A percentile compares a stretch with the other conserved stretches of the same genome.
Conservation (phyloP, 176 grass and related monocot species). For the Pharus latifolius region DNA sequence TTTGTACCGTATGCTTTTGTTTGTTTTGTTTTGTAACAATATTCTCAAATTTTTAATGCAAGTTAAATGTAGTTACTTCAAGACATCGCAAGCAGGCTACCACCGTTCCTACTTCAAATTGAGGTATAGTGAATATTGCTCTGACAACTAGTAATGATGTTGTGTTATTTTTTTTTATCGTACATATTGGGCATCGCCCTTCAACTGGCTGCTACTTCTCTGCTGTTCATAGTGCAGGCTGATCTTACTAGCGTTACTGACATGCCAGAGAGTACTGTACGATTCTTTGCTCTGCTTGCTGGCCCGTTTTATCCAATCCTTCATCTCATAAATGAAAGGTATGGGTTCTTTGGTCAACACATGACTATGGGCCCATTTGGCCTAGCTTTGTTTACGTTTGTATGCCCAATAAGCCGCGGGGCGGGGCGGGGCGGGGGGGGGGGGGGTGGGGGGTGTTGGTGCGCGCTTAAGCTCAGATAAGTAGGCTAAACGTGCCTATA, state of each 20-base stretch:
- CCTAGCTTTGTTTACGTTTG: no score
- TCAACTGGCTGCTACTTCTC: not conserved
- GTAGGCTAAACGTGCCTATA: no score
- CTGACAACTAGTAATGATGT: not conserved
- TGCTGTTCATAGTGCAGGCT: conserved; percentile 42
- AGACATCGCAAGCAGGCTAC: conserved; percentile 58
- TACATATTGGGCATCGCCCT: not conserved
- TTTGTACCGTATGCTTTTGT: conserved; percentile 1
- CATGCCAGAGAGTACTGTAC: conserved; percentile 51
- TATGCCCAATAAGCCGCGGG: no score
- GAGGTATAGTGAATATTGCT: conserved; percentile 38
- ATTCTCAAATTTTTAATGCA: conserved; percentile 27
- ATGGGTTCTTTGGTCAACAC: not conserved
- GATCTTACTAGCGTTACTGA: conserved; percentile 64
- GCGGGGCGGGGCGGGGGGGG: no score
- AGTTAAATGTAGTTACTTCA: conserved; percentile 67
- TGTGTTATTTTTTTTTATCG: conserved; percentile 6
- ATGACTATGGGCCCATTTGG: no score
- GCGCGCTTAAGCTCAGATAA: no score
- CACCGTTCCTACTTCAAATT: conserved; percentile 75
- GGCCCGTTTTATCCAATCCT: conserved; percentile 92
- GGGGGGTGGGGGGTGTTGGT: no score
- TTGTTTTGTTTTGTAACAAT: not conserved
- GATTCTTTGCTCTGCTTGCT: conserved; percentile 78
- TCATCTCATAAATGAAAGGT: conserved; percentile 86